Base-by-base conservation (phyloP, 148 eudicot genomes). In the Nepenthes gracilis region DNA sequence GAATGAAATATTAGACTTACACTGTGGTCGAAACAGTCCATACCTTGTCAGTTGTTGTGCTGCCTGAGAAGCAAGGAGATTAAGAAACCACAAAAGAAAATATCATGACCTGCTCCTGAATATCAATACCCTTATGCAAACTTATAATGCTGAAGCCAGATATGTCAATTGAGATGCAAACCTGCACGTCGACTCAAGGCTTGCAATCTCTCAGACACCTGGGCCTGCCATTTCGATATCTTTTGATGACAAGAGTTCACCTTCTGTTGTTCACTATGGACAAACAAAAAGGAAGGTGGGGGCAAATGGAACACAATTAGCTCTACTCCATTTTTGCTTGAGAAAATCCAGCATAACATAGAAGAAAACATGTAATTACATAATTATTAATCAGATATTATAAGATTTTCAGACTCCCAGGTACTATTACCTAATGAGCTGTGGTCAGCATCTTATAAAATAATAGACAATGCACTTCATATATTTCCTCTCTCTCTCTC, bases 151-250 rank as follows among this genome's bases (percentile, higher is more conserved):
- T 40, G 57, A 43, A 67, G 7, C 14, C 12, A 10, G 35, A 49
- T 0, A 55, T 63, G 53, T 4, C 55, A 14, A 34, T 12, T 12
- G 43, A 68, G 57, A 66, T 57, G 1, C 78, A 35, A 56, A 89
- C 99, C 97, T 78, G 79, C 60, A 67, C 97, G 76, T 38, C 63
- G 74, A 69, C 77, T 65, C 74, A 93, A 70, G 57, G 76, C 74
- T 66, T 71, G 80, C 61, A 93, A 59, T 77, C 99, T 84, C 61
- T 93, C 97, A 35, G 92, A 76, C 35, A 86, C 95, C 50, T 89
- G 82, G 38, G 76, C 76, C 78, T 89, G 99, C 99, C 97, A 93
- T 59, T 84, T 82, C 70, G 92, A 82, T 81, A 93, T 86, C 84
- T 89, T 93, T 63, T 84, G 83, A 58, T 91, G 97, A 77, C 84